Evolutionary conservation across 2,329 filamentous ascomycete species (phyloP).

Genomic region (Cladosporium velox): DNA sequence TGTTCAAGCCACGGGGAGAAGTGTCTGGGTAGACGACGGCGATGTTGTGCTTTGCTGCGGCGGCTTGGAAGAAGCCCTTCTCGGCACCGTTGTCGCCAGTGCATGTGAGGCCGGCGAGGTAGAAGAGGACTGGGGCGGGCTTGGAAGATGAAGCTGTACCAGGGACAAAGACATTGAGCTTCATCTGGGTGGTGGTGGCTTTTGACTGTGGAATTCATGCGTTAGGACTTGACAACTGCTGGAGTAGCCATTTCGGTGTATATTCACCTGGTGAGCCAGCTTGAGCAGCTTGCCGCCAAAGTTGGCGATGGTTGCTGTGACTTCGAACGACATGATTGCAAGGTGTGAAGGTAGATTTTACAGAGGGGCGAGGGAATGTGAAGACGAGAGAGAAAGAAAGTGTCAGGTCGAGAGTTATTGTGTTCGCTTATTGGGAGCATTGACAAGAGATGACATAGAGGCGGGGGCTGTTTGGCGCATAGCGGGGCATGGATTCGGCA

Average conservation of each 20-base stretch:
- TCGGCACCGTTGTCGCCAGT: constrained; percentile 78
- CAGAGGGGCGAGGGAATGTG: not conserved
- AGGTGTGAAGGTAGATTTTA: not conserved
- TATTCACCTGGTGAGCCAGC: constrained; percentile 67
- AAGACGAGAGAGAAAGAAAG: constrained; percentile 12
- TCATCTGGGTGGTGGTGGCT: constrained; percentile 83
- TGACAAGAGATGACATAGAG: constrained; percentile 12
- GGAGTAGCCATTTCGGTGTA: not conserved
- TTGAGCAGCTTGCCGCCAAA: constrained; percentile 96
- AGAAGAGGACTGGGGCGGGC: constrained; percentile 84
- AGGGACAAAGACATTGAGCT: constrained; percentile 88
- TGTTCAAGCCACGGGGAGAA: constrained; percentile 77
- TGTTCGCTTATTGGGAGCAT: constrained; percentile 13
- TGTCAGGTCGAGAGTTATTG: not conserved
- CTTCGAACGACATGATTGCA: constrained; percentile 76
- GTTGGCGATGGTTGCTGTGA: constrained; percentile 82
- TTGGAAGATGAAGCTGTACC: constrained; percentile 62
- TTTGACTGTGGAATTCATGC: constrained; percentile 54
- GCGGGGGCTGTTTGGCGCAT: constrained; percentile 1
- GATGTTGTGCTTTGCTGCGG: constrained; percentile 76
- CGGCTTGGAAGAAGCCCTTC: constrained; percentile 87
- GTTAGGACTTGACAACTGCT: constrained; percentile 1
- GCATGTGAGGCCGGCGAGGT: constrained; percentile 92
- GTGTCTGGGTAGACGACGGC: constrained; percentile 97
- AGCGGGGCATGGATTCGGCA: constrained; percentile 6